Evolutionary conservation across 2,329 filamentous ascomycete species (phyloP).

Genomic region (Neonectria neomacrospora): DNA sequence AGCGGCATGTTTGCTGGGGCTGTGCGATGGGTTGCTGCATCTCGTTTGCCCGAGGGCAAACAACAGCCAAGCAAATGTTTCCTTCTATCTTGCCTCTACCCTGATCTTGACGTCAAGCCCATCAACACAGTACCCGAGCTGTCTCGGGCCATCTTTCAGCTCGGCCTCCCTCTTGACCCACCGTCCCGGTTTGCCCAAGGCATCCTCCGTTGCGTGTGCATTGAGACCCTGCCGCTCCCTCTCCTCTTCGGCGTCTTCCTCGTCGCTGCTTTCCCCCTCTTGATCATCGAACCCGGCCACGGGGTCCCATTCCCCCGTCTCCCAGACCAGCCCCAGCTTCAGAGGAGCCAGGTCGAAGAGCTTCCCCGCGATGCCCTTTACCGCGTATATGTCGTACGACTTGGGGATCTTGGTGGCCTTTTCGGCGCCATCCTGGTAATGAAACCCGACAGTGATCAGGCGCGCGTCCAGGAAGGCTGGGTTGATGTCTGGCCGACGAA

Average conservation of each 20-base stretch:
- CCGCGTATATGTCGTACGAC: slow-evolving; percentile 81
- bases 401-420: slow-evolving; percentile 71
- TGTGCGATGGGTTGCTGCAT: not conserved
- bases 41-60: slow-evolving; percentile 19
- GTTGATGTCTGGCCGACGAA: slow-evolving; percentile 69
- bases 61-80: slow-evolving; percentile 11
- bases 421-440: slow-evolving; percentile 39
- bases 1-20: slow-evolving; percentile 2
- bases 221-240: slow-evolving; percentile 37
- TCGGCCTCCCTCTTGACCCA: slow-evolving; percentile 85
- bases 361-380: slow-evolving; percentile 81
- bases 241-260: slow-evolving; percentile 57
- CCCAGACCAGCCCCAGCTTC: slow-evolving; percentile 77
- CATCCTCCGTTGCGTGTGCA: slow-evolving; percentile 42
- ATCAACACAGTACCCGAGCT: slow-evolving; percentile 86
- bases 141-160: slow-evolving; percentile 80
- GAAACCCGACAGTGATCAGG: slow-evolving; percentile 73
- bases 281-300: slow-evolving; percentile 71
- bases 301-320: slow-evolving; percentile 91
- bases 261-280: slow-evolving; percentile 65
- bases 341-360: slow-evolving; percentile 75
- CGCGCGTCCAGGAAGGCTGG: slow-evolving; percentile 85
- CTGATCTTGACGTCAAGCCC: slow-evolving; percentile 75
- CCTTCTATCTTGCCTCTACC: slow-evolving; percentile 64
- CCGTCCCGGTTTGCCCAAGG: slow-evolving; percentile 57